Conservation (phyloP, 169 alveolate genomes). For the Eimeria zaria region DNA sequence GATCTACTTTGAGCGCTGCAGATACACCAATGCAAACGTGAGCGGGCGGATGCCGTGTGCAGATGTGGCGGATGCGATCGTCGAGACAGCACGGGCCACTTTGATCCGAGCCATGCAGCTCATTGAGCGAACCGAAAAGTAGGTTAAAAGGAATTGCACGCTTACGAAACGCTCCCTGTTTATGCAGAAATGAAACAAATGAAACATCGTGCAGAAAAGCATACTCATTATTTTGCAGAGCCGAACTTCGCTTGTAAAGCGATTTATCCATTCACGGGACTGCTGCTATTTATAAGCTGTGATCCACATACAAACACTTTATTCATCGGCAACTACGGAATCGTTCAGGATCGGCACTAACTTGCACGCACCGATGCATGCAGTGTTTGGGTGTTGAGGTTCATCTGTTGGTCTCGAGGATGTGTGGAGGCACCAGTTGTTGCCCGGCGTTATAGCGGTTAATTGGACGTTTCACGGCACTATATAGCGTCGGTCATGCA, state of each 20-base stretch:
- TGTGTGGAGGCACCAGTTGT: background rate
- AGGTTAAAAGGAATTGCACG: background rate
- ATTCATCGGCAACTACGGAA: background rate
- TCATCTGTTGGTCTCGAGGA: background rate
- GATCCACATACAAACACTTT: background rate
- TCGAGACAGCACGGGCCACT: conserved; percentile 97
- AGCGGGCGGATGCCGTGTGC: conserved; percentile 99
- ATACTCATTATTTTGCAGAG: background rate
- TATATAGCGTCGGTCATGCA: background rate
- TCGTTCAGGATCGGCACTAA: background rate
- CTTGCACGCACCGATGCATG: background rate
- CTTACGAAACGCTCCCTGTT: background rate
- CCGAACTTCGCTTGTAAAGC: background rate
- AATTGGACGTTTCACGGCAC: too few species aligned
- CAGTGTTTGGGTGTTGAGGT: background rate
- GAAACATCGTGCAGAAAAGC: background rate
- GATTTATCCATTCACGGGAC: background rate
- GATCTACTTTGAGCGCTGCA: conserved; percentile 74
- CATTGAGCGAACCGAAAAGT: conserved; percentile 90
- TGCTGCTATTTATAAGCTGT: background rate
- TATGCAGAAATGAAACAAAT: too few species aligned
- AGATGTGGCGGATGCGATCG: conserved; percentile 98
- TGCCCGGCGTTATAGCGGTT: too few species aligned
- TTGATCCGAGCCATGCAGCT: conserved; percentile 95
- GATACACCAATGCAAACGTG: conserved; percentile 98